Percentiles rank a stretch among this genome's conserved stretches.
Conservation (phyloP, 2,329 filamentous ascomycete species). For the Atkinsonella texensis region DNA sequence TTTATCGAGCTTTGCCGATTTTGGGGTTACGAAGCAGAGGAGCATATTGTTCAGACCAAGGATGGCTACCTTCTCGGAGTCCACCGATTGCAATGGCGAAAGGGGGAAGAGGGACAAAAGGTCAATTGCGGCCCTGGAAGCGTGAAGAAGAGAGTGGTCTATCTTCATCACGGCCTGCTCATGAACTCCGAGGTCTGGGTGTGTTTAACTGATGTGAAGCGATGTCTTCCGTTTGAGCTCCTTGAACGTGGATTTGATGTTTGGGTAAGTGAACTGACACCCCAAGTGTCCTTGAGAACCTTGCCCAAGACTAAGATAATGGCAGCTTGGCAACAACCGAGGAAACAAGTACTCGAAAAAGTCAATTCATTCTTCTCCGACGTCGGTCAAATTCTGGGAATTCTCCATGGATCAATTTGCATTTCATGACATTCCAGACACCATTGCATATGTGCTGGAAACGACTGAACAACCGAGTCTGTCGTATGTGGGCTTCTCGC, state of each 20-base stretch:
- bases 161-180: slow-evolving; percentile 87
- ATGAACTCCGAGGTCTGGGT: slow-evolving; percentile 99
- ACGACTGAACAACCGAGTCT: slow-evolving; percentile 73
- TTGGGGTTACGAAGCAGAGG: slow-evolving; percentile 87
- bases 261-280: slow-evolving; percentile 49
- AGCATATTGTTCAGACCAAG: slow-evolving; percentile 88
- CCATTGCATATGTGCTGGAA: slow-evolving; percentile 79
- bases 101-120: slow-evolving; percentile 65
- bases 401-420: slow-evolving; percentile 99
- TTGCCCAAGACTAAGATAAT: background rate
- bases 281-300: background rate
- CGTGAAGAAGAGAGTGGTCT: slow-evolving; percentile 73
- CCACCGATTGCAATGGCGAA: slow-evolving; percentile 73
- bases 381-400: slow-evolving; percentile 76
- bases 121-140: slow-evolving; percentile 63
- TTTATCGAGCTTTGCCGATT: slow-evolving; percentile 89
- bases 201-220: slow-evolving; percentile 72
- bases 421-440: slow-evolving; percentile 93
- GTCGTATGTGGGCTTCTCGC: slow-evolving; percentile 94
- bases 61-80: slow-evolving; percentile 89
- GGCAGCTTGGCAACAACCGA: slow-evolving; percentile 91
- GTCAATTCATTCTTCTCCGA: slow-evolving; percentile 63
- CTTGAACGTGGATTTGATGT: slow-evolving; percentile 92
- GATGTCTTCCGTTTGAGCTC: slow-evolving; percentile 77
- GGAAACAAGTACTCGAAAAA: slow-evolving; percentile 99